Evolutionary conservation across 2,329 filamentous ascomycete species (phyloP).

Genomic region (Endoconidiophora polonica): DNA sequence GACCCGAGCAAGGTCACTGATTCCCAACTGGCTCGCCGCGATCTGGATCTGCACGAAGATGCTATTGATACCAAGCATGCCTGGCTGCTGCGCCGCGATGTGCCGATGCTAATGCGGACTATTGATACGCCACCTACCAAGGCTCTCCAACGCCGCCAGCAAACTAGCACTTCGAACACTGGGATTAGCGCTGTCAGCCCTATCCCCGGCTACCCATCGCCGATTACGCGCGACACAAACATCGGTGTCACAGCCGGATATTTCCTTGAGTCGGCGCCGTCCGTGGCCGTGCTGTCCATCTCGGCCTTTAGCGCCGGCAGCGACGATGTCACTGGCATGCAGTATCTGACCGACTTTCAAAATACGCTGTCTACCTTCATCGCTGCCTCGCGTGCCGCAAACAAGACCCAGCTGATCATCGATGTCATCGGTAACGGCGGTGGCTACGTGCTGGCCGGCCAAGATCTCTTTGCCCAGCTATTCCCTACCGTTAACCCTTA

Average conservation of each 20-base stretch:
- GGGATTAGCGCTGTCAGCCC: neutral
- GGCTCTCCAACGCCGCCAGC: neutral
- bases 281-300: slow-evolving; percentile 21
- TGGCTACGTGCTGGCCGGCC: slow-evolving; percentile 41
- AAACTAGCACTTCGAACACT: neutral
- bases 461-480: slow-evolving; percentile 43
- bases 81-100: too few species aligned
- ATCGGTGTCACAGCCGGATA: slow-evolving; percentile 20
- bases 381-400: slow-evolving; percentile 22
- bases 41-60: slow-evolving; percentile 19
- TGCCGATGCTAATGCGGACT: too few species aligned
- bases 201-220: slow-evolving; percentile 18
- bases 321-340: slow-evolving; percentile 8
- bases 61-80: too few species aligned
- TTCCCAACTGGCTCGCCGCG: slow-evolving; percentile 15
- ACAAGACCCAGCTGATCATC: slow-evolving; percentile 43
- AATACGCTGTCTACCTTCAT: slow-evolving; percentile 19
- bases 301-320: slow-evolving; percentile 16
- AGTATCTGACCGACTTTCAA: slow-evolving; percentile 19
- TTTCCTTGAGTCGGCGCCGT: slow-evolving; percentile 21
- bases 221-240: slow-evolving; percentile 18
- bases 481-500: slow-evolving; percentile 34
- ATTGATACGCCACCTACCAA: too few species aligned
- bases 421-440: slow-evolving; percentile 43
- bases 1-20: slow-evolving; percentile 15